phyloP scores from a whole-genome alignment of 805 yeast genomes.

The Wickerhamomyces chaumierensis region DNA sequence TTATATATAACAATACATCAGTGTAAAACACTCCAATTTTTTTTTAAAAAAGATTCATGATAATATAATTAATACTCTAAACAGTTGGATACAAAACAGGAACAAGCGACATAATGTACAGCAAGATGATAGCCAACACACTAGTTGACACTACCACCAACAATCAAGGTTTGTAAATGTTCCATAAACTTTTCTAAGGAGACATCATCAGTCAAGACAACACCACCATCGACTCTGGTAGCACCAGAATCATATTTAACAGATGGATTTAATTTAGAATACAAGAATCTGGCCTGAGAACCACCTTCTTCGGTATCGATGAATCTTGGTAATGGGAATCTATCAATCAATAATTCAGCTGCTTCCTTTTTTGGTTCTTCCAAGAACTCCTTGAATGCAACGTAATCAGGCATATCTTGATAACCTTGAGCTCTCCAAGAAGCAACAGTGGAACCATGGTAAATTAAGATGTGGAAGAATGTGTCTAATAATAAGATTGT shows the following conservation, averaged over 20 bases:
- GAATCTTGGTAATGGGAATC: conserved; percentile 64
- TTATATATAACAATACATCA: no score
- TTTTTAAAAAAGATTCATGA: no score
- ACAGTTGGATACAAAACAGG: no score
- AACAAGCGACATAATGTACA: no score
- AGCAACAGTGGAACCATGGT: conserved; percentile 56
- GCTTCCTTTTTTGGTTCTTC: conserved; percentile 57
- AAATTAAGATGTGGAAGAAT: conserved; percentile 57
- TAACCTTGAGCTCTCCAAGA: conserved; percentile 57
- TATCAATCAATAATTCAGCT: conserved; percentile 48
- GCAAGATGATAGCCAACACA: no score
- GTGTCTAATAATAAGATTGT: conserved; percentile 52
- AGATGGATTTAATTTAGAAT: conserved; percentile 60
- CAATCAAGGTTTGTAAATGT: conserved; percentile 87
- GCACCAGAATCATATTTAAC: not conserved
- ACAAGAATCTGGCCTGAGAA: conserved; percentile 60
- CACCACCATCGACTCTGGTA: conserved; percentile 41
- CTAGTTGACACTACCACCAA: conserved; percentile 20
- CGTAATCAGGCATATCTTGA: conserved; percentile 50
- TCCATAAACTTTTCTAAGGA: conserved; percentile 90
- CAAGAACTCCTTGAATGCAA: conserved; percentile 45
- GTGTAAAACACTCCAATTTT: no score
- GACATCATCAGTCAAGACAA: conserved; percentile 94
- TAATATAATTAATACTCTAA: no score
- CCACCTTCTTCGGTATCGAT: conserved; percentile 71